A percentile compares a stretch with the other conserved stretches of the same genome.
Conservation (phyloP, 208 protist species). For the Lotmaria passim region DNA sequence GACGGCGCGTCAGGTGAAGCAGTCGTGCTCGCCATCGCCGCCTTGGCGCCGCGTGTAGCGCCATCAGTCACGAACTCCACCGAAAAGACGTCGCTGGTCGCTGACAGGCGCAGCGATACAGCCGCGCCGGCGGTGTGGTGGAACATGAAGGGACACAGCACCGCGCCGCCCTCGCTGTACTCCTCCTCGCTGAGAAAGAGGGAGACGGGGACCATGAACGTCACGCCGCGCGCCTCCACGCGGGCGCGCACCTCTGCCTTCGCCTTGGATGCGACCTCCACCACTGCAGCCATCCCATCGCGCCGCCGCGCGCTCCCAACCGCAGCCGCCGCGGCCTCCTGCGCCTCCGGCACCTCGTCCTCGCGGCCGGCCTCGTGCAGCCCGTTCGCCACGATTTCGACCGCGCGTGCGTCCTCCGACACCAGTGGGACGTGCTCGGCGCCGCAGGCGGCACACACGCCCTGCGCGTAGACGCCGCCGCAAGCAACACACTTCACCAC, state of each 20-base stretch:
- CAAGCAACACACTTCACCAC: constrained; percentile 55
- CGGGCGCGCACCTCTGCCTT: constrained; percentile 10
- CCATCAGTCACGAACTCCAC: constrained; percentile 55
- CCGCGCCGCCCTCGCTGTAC: constrained; percentile 26
- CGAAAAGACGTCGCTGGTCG: constrained; percentile 24
- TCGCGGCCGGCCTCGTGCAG: constrained; percentile 10
- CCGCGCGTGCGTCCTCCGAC: constrained; percentile 43
- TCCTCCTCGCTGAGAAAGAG: constrained; percentile 49
- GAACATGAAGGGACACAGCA: constrained; percentile 68
- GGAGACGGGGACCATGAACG: constrained; percentile 38
- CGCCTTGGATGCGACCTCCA: constrained; percentile 10
- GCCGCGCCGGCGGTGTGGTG: constrained; percentile 41
- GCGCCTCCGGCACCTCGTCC: constrained; percentile 14
- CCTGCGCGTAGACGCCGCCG: constrained; percentile 37
- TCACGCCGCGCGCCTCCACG: constrained; percentile 10
- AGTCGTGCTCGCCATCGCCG: too few relatives aligned
- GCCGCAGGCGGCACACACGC: constrained; percentile 28
- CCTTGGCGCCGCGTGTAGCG: constrained; percentile 10
- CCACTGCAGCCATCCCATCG: constrained; percentile 9
- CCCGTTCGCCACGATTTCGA: constrained; percentile 39
- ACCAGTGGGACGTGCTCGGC: constrained; percentile 33
- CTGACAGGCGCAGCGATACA: constrained; percentile 46
- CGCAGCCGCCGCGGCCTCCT: constrained; percentile 20
- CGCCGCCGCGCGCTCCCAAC: constrained; percentile 24
- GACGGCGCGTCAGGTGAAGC: too few relatives aligned